Evolutionary conservation across 495 filamentous ascomycete genomes (phyloP), one percentile per base, ranked within the genome.

Genomic region (Penicillium riverlandense): DNA sequence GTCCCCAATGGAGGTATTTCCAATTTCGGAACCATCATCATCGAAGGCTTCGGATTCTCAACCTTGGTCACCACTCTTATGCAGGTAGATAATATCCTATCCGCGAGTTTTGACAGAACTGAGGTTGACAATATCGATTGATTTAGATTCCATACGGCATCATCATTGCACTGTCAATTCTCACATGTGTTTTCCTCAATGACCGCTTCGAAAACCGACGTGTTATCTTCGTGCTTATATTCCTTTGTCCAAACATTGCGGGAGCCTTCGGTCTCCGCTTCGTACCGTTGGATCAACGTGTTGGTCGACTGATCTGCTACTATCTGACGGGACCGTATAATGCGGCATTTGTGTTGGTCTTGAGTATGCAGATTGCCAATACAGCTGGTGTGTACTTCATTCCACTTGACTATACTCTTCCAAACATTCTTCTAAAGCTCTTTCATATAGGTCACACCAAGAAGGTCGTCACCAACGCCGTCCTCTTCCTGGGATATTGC

Each of bases 1-100:
- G 45, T 72, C 13, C 67, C 67, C 28, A 72, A 72, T 32, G 69
- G 69, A 3, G 70, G 70, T 2, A 76, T 85, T 34, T 72, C 68
- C 5, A 82, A 80, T 36, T 83, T 84, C 40, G 76, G 76, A 13
- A 79, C 75, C 0, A 62, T 82, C 12, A 77, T 84, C 38, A 81
- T 83, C 45, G 57, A 83, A 47, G 77, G 79, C 0, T 79, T 82
- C 41, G 78, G 80, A 2, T 84, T 77, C 49, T 71, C 68, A 1
- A 77, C 76, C 0, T 60, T 76, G 7, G 66, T 69, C 4, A 73
- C 67, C 8, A 74, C 63, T 3, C 53, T 74, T 0, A 68, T 76
- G 63, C 70, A 73, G 53, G 62, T 69, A 47, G 14, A 50, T 47
- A 38, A 47, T 29, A 22, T 22, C 22, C 22, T 6, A 0, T 4